These are phyloP conservation scores for Antrodiella citrinella DNA, from an alignment of 768 basidiomycete genomes.

Conservation along the genomic window DNA sequence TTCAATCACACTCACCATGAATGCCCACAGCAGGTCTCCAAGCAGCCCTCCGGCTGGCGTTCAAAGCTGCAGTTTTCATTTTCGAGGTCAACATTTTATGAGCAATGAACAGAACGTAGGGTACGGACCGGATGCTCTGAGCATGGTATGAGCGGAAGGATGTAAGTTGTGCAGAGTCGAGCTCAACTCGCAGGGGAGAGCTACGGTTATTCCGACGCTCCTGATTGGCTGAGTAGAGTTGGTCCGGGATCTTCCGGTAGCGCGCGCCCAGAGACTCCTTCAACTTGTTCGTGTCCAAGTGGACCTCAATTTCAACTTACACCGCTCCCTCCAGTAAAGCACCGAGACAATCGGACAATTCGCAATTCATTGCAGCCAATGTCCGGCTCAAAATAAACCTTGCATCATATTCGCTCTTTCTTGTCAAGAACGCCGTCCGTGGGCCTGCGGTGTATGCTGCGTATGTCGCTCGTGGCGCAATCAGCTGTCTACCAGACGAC, in stretches of 20 bases:
- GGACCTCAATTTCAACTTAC: no score
- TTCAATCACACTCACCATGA: constrained; percentile 26
- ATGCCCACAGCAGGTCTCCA: constrained; percentile 37
- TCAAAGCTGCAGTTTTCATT: constrained; percentile 22
- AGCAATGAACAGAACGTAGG: neutral
- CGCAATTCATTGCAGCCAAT: no score
- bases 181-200: neutral
- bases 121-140: constrained; percentile 28
- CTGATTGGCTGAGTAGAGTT: neutral
- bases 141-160: constrained; percentile 11
- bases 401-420: no score
- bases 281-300: no score
- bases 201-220: neutral
- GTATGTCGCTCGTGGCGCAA: no score
- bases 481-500: no score
- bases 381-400: no score
- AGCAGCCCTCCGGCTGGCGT: constrained; percentile 35
- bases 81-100: neutral
- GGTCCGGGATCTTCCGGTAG: neutral
- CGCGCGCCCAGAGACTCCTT: neutral
- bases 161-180: neutral
- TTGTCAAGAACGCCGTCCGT: no score
- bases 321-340: no score
- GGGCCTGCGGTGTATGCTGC: no score
- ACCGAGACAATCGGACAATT: no score